Conservation (phyloP, 2,329 filamentous ascomycete species). For the Aspergillus ruber region DNA sequence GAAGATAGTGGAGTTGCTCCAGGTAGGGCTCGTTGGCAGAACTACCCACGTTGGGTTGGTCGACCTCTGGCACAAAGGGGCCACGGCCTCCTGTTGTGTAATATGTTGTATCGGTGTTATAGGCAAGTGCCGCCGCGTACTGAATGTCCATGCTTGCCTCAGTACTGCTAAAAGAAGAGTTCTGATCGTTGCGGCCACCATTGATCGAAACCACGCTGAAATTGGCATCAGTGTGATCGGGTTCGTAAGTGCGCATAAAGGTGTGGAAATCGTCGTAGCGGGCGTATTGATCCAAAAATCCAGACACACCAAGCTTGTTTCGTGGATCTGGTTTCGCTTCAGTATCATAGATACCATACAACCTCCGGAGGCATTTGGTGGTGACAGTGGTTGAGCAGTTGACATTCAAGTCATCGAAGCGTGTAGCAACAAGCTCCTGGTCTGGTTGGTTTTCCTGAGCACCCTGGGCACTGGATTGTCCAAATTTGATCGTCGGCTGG, state of each 20-base stretch:
- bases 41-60: conserved; percentile 31
- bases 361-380: conserved; percentile 43
- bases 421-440: conserved; percentile 9
- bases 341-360: conserved; percentile 42
- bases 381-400: conserved; percentile 39
- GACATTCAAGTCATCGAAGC: conserved; percentile 15
- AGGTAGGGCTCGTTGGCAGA: conserved; percentile 63
- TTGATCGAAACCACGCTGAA: conserved; percentile 56
- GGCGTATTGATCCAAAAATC: conserved; percentile 48
- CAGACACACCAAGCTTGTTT: conserved; percentile 42
- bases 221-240: conserved; percentile 44
- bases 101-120: conserved; percentile 49
- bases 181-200: conserved; percentile 48
- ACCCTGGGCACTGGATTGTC: conserved; percentile 41
- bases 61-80: conserved; percentile 45
- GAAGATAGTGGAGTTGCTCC: conserved; percentile 55
- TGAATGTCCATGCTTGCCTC: conserved; percentile 63
- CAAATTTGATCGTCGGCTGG: conserved; percentile 60
- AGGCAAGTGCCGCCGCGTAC: conserved; percentile 51
- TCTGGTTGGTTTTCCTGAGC: conserved; percentile 35
- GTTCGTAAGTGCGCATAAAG: conserved; percentile 52
- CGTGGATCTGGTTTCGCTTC: conserved; percentile 24
- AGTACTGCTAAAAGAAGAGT: conserved; percentile 34
- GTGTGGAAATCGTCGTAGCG: conserved; percentile 49
- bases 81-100: conserved; percentile 56